Conservation (phyloP, 2,329 filamentous ascomycete genomes). For the Botrytis galanthina region DNA sequence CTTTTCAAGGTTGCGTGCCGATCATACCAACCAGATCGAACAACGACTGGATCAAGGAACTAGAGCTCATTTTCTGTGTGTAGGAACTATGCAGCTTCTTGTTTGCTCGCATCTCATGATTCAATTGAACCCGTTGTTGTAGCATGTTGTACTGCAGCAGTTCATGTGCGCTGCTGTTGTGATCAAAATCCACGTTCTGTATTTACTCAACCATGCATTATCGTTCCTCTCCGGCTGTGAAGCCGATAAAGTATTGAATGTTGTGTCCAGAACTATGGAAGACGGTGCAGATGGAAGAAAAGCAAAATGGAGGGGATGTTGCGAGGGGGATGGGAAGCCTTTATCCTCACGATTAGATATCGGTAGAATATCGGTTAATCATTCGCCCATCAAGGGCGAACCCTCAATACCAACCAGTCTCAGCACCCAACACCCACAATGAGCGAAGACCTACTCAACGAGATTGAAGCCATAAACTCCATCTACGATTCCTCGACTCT, state of each 20-base stretch:
- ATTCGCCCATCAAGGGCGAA: neutral
- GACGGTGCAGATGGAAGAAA: neutral
- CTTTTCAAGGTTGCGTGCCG: neutral
- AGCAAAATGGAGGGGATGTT: neutral
- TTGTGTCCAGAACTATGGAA: neutral
- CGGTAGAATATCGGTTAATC: neutral
- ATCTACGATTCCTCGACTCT: constrained; percentile 75
- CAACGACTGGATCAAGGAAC: neutral
- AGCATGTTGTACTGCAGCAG: neutral
- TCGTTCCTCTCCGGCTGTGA: neutral
- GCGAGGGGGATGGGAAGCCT: neutral
- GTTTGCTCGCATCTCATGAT: constrained; percentile 6
- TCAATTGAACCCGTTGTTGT: neutral
- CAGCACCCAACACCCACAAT: constrained; percentile 23
- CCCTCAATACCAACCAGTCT: neutral
- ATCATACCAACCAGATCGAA: neutral
- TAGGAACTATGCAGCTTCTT: neutral
- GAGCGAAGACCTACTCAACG: constrained; percentile 57
- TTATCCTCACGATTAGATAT: neutral
- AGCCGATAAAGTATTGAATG: neutral
- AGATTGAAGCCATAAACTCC: constrained; percentile 78
- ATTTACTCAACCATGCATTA: neutral
- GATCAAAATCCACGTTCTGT: constrained; percentile 4
- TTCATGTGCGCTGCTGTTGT: constrained; percentile 8
- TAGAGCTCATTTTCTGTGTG: neutral